phyloP scores from a whole-genome alignment of 768 basidiomycete species.

The Tubosaeta sp. region DNA sequence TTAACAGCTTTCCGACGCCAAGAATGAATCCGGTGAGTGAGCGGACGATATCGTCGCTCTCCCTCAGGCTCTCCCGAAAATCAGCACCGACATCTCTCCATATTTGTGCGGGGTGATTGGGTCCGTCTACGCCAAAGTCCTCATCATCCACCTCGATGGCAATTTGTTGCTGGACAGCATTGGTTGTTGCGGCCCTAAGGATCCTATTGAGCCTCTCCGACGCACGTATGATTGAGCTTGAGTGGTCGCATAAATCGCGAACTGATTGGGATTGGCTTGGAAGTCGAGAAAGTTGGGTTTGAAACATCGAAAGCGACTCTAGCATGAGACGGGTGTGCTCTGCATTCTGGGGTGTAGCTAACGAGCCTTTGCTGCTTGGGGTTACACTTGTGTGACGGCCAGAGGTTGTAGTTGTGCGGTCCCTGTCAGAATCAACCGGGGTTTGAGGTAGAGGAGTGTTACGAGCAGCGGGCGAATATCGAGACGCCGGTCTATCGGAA shows the following conservation, averaged over 20 bases:
- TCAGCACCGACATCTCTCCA: slow-evolving; percentile 71
- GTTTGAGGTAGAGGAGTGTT: slow-evolving; percentile 12
- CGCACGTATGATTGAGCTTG: slow-evolving; percentile 58
- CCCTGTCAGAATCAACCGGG: slow-evolving; percentile 13
- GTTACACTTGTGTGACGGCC: slow-evolving; percentile 16
- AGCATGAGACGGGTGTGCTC: slow-evolving; percentile 72
- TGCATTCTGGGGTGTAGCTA: slow-evolving; percentile 24
- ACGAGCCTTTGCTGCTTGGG: slow-evolving; percentile 13
- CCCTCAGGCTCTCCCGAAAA: slow-evolving; percentile 63
- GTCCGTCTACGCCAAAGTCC: slow-evolving; percentile 16
- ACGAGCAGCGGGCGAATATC: slow-evolving; percentile 12
- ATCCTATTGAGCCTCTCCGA: slow-evolving; percentile 66
- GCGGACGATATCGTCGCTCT: slow-evolving; percentile 76
- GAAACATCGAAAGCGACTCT: slow-evolving; percentile 68
- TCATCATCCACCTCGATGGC: slow-evolving; percentile 66
- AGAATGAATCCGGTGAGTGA: slow-evolving; percentile 72
- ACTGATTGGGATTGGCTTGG: slow-evolving; percentile 42
- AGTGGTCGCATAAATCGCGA: slow-evolving; percentile 55
- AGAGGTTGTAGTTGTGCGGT: slow-evolving; percentile 7
- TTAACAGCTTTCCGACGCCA: slow-evolving; percentile 66
- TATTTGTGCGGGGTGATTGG: slow-evolving; percentile 46
- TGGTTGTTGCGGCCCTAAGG: slow-evolving; percentile 49
- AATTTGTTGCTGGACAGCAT: slow-evolving; percentile 70
- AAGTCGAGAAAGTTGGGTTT: slow-evolving; percentile 56
- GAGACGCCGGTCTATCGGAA: slow-evolving; percentile 20